These are phyloP conservation scores for Coemansia sp. DNA, from an alignment of 192 early-diverging fungal species.

Conservation along the genomic window DNA sequence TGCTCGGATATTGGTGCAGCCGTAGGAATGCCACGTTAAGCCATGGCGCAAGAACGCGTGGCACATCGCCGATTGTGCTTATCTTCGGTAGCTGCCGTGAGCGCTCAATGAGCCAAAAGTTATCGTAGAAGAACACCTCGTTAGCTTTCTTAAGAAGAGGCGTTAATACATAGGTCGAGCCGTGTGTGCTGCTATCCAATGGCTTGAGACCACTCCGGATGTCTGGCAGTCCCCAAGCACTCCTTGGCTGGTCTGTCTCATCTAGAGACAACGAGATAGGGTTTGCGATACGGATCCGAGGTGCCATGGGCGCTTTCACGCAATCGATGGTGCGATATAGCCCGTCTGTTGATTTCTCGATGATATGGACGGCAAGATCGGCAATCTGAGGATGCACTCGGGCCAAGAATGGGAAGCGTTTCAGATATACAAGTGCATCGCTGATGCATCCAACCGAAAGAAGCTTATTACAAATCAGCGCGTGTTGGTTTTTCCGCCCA, in stretches of 20 bases:
- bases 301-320: slow-evolving; percentile 27
- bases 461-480: slow-evolving; percentile 39
- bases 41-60: slow-evolving; percentile 46
- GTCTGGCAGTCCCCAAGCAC: slow-evolving; percentile 1
- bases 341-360: slow-evolving; percentile 23
- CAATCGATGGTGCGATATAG: slow-evolving; percentile 38
- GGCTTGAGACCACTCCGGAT: too few species aligned
- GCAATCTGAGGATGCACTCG: slow-evolving; percentile 36
- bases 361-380: slow-evolving; percentile 32
- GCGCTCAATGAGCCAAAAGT: slow-evolving; percentile 44
- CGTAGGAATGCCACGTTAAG: slow-evolving; percentile 40
- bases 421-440: slow-evolving; percentile 34
- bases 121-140: slow-evolving; percentile 51
- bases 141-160: slow-evolving; percentile 24
- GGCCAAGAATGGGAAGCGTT: slow-evolving; percentile 35
- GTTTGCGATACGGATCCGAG: slow-evolving; percentile 11
- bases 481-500: slow-evolving; percentile 45
- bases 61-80: slow-evolving; percentile 17
- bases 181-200: neutral
- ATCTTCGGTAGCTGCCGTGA: slow-evolving; percentile 19
- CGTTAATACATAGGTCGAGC: slow-evolving; percentile 17
- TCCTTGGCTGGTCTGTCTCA: neutral
- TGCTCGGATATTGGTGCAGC: slow-evolving; percentile 22
- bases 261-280: neutral
- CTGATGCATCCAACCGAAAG: slow-evolving; percentile 38